Evolutionary conservation across 208 protist genomes (phyloP).

Genomic region (Trichomonas tenax): DNA sequence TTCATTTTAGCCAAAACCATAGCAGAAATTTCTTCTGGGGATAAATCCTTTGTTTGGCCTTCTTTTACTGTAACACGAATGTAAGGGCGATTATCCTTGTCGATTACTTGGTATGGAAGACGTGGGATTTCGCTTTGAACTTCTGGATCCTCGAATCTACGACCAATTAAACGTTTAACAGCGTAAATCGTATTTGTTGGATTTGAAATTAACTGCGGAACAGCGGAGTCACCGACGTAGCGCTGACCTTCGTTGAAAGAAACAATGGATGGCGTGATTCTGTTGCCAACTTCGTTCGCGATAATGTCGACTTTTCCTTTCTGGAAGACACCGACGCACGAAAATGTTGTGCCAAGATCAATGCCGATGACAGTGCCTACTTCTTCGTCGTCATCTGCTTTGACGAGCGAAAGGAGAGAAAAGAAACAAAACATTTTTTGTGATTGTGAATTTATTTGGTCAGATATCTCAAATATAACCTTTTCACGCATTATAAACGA

Average conservation of each 20-base stretch:
- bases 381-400: background rate
- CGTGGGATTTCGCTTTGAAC: conserved; percentile 81
- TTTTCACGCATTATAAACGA: conserved; percentile 75
- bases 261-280: conserved; percentile 95
- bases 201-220: conserved; percentile 64
- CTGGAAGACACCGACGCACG: conserved; percentile 46
- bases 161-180: conserved; percentile 77
- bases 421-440: too few species aligned
- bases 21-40: conserved; percentile 68
- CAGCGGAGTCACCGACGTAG: conserved; percentile 68
- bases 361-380: conserved; percentile 40
- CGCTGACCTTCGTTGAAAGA: conserved; percentile 71
- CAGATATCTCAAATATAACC: too few species aligned
- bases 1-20: conserved; percentile 79
- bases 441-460: too few species aligned
- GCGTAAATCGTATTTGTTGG: conserved; percentile 67
- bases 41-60: conserved; percentile 62
- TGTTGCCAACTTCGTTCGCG: conserved; percentile 92
- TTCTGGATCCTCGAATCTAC: conserved; percentile 64
- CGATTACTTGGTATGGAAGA: conserved; percentile 76
- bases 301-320: conserved; percentile 77
- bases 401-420: background rate
- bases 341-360: too few species aligned
- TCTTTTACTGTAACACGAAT: conserved; percentile 54
- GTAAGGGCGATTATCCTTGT: conserved; percentile 53